A percentile compares a stretch with the other conserved stretches of the same genome.
phyloP scores from a whole-genome alignment of 495 filamentous ascomycete genomes.

The Lindgomyces ingoldianus region DNA sequence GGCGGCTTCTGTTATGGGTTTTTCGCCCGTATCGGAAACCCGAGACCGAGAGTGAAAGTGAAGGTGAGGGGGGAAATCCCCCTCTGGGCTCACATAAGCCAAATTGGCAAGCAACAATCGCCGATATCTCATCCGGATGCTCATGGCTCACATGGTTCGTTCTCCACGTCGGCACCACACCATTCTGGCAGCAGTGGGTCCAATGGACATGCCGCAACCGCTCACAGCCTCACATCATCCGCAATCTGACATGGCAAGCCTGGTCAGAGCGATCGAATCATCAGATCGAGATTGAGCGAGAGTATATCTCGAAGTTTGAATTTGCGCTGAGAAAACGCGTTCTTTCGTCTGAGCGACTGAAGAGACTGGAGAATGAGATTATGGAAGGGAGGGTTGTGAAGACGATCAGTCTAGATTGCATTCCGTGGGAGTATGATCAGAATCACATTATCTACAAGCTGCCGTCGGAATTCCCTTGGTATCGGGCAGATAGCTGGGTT shows the following conservation, averaged over 20 bases:
- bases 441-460: conserved; percentile 2
- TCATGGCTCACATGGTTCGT: conserved; percentile 20
- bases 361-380: not conserved
- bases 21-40: conserved; percentile 15
- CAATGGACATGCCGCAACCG: too few relatives aligned
- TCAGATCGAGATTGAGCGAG: not conserved
- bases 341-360: not conserved
- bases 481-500: not conserved
- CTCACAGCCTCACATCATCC: not conserved
- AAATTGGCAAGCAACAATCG: conserved; percentile 5
- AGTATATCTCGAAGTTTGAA: conserved; percentile 12
- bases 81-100: not conserved
- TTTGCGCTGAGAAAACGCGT: conserved; percentile 12
- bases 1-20: conserved; percentile 7
- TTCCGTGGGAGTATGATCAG: conserved; percentile 17
- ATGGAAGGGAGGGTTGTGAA: conserved; percentile 4
- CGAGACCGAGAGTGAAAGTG: not conserved
- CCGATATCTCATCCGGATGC: conserved; percentile 4
- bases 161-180: conserved; percentile 4
- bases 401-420: conserved; percentile 11
- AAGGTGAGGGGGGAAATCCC: not conserved
- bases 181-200: conserved; percentile 12
- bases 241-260: not conserved
- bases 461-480: conserved; percentile 13
- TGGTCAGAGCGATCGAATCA: not conserved